Percentiles rank a stretch among this genome's conserved stretches.
Evolutionary conservation across 306 rosid species (phyloP).

Genomic region (Medicago ruthenica): DNA sequence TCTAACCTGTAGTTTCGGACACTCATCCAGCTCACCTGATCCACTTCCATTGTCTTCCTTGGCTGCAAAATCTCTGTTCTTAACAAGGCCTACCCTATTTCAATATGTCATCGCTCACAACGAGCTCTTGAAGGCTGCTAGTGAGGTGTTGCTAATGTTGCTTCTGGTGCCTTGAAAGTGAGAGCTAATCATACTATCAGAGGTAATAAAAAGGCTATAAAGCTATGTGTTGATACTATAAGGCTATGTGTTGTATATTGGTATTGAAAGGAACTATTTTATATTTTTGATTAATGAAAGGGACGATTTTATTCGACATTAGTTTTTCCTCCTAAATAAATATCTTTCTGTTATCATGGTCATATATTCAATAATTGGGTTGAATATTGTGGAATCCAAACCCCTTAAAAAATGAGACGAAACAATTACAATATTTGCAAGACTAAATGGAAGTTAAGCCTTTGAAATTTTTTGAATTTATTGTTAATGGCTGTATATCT

Average conservation of each 20-base stretch:
- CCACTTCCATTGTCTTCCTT: slow-evolving; percentile 80
- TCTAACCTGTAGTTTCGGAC: slow-evolving; percentile 47
- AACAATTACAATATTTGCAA: too few species aligned
- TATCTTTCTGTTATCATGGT: not conserved
- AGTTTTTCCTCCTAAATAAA: not conserved
- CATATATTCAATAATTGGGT: not conserved
- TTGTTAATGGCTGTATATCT: too few species aligned
- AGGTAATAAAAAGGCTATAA: slow-evolving; percentile 73
- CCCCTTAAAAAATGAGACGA: too few species aligned
- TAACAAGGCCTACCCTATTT: slow-evolving; percentile 78
- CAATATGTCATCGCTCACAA: slow-evolving; percentile 65
- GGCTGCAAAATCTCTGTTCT: slow-evolving; percentile 71
- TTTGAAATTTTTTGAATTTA: too few species aligned
- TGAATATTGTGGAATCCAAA: too few species aligned
- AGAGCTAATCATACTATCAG: slow-evolving; percentile 87
- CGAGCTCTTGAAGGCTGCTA: slow-evolving; percentile 71
- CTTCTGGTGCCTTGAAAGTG: slow-evolving; percentile 62
- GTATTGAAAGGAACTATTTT: slow-evolving; percentile 23
- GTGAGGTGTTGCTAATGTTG: slow-evolving; percentile 68
- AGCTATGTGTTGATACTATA: slow-evolving; percentile 86
- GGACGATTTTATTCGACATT: not conserved
- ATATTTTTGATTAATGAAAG: slow-evolving; percentile 10
- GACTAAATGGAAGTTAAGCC: too few species aligned
- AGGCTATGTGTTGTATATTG: slow-evolving; percentile 3
- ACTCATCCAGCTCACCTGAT: slow-evolving; percentile 86